Evolutionary conservation across 305 asterid species (phyloP).

Genomic region (Fraxinus floribunda): DNA sequence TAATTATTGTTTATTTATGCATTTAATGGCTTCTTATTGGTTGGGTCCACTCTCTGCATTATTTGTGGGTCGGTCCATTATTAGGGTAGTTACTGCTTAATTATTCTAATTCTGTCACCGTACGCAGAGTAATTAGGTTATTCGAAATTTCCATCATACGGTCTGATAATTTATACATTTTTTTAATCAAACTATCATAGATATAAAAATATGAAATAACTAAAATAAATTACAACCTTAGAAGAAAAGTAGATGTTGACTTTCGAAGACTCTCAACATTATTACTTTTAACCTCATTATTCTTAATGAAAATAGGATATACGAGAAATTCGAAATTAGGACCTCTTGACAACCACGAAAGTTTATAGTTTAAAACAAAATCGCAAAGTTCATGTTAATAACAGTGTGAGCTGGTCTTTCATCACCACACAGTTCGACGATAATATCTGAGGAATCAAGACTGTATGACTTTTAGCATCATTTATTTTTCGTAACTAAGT

Average conservation of each 20-base stretch:
- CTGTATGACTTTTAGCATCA: background rate
- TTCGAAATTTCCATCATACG: slow-evolving; percentile 38
- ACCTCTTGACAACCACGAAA: background rate
- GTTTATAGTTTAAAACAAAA: background rate
- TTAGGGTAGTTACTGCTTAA: slow-evolving; percentile 23
- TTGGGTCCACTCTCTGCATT: slow-evolving; percentile 56
- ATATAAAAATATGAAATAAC: background rate
- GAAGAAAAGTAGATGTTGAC: background rate
- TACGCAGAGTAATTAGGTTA: slow-evolving; percentile 20
- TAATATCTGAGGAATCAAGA: background rate
- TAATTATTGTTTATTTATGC: slow-evolving; percentile 41
- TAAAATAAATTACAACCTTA: background rate
- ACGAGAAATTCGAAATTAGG: background rate
- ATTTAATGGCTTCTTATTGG: slow-evolving; percentile 50
- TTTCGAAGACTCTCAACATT: background rate
- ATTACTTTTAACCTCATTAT: background rate
- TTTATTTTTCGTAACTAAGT: background rate
- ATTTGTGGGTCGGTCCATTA: slow-evolving; percentile 53
- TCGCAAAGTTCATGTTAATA: background rate
- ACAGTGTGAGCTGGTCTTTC: background rate
- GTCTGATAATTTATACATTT: background rate
- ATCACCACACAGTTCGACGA: background rate
- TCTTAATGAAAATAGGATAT: no score
- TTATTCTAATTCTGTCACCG: slow-evolving; percentile 18
- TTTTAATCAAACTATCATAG: background rate